phyloP scores from a whole-genome alignment of 106 monocot genomes.

The Dioscorea zingiberensis region DNA sequence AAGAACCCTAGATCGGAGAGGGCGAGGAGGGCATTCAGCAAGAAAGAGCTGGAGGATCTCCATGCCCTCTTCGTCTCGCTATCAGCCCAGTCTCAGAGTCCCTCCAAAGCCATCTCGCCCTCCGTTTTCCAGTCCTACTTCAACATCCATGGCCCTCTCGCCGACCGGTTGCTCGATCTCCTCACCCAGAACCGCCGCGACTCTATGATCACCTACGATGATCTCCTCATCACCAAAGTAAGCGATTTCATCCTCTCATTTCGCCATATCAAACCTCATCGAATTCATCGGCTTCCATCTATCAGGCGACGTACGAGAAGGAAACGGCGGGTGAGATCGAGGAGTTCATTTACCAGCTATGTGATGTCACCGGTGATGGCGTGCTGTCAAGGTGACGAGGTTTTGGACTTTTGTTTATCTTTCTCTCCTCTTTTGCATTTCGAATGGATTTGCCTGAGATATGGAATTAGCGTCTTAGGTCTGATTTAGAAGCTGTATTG shows the following conservation, averaged over 20 bases:
- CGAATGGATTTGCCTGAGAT: background rate
- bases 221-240: conserved; percentile 81
- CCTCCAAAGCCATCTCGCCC: conserved; percentile 46
- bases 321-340: conserved; percentile 74
- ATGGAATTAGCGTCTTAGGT: conserved; percentile 26
- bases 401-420: background rate
- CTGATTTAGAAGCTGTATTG: conserved; percentile 75
- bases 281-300: conserved; percentile 1
- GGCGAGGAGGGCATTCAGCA: conserved; percentile 74
- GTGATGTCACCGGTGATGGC: conserved; percentile 78
- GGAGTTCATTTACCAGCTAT: conserved; percentile 68
- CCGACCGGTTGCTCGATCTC: conserved; percentile 56
- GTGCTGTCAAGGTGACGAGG: conserved; percentile 43
- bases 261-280: too few species aligned
- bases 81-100: conserved; percentile 58
- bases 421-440: background rate
- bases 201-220: conserved; percentile 68
- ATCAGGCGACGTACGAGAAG: conserved; percentile 71
- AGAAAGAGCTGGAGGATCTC: conserved; percentile 67
- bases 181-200: conserved; percentile 47
- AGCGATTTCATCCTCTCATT: background rate
- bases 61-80: conserved; percentile 63
- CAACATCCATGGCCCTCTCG: conserved; percentile 47
- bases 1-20: conserved; percentile 32
- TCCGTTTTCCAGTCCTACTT: conserved; percentile 71